Evolutionary conservation across 345 rosid genomes (phyloP), one percentile per base, ranked within the genome.

Genomic region (Orychophragmus violaceus): DNA sequence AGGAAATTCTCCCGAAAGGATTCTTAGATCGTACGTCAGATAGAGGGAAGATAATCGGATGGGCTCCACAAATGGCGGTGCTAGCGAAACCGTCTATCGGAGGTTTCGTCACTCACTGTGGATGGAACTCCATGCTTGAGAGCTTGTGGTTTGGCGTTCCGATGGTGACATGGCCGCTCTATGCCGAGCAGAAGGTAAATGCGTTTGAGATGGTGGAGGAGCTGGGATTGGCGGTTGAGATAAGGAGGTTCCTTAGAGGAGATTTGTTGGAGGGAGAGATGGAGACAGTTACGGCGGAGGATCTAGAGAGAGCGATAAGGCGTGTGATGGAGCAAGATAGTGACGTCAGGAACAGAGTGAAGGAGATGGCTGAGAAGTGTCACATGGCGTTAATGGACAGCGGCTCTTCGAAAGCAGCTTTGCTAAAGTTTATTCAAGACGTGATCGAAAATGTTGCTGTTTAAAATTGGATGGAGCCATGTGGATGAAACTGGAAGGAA

Each of bases 51-150:
- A 46, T 82, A 0, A 77, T 75, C 2, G 88, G 91, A 41, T 81
- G 92, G 89, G 92, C 84, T 8, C 87, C 87, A 13, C 89, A 86
- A 45, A 77, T 56, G 4, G 75, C 73, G 3, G 45, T 86, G 5
- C 36, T 84, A 22, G 84, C 55, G 3, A 85, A 84, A 28, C 64
- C 70, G 3, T 78, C 89, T 0, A 53, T 81, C 0, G 89, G 83
- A 2, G 80, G 85, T 0, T 84, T 86, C 6, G 84, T 84, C 1
- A 68, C 91, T 4, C 88, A 87, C 55, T 84, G 89, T 6, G 96
- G 90, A 0, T 86, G 95, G 91, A 87, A 87, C 68, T 87, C 95
- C 1, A 63, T 59, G 1, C 59, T 85, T 1, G 91, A 87, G 76
- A 76, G 86, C 57, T 10, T 84, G 32, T 82, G 87, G 87, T 79